A percentile compares a stretch with the other conserved stretches of the same genome.
Evolutionary conservation across 495 filamentous ascomycete genomes (phyloP).

Genomic region (Penicillium arizonense): DNA sequence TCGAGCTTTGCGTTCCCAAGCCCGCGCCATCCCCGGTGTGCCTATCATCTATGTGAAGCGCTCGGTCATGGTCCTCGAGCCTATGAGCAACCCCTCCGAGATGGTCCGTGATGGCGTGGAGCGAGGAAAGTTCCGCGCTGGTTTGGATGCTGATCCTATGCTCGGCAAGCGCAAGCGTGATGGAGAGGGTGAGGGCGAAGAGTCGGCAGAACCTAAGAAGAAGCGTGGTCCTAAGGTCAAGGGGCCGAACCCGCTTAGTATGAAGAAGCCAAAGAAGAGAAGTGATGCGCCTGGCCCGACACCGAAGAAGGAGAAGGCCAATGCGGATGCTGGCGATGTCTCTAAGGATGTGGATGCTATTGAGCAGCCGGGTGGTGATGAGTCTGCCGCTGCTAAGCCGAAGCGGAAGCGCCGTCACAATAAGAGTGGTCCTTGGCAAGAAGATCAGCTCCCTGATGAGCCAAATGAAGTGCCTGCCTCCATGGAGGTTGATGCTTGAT

Average conservation of each 20-base stretch:
- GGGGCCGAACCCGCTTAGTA: slow-evolving; percentile 82
- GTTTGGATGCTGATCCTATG: slow-evolving; percentile 52
- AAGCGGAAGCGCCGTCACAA: slow-evolving; percentile 52
- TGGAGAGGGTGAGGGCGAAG: slow-evolving; percentile 21
- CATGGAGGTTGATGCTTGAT: slow-evolving; percentile 26
- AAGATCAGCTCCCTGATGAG: slow-evolving; percentile 16
- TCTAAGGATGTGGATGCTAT: slow-evolving; percentile 5
- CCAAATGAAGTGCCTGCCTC: slow-evolving; percentile 8
- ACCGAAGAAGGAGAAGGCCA: slow-evolving; percentile 17
- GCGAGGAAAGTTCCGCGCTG: slow-evolving; percentile 70
- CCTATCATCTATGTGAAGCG: slow-evolving; percentile 81
- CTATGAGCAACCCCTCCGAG: slow-evolving; percentile 67
- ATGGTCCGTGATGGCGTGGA: slow-evolving; percentile 66
- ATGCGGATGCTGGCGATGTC: slow-evolving; percentile 2
- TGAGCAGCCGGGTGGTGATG: slow-evolving; percentile 22
- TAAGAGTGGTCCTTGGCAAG: slow-evolving; percentile 24
- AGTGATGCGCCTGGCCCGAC: slow-evolving; percentile 2
- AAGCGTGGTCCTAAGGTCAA: slow-evolving; percentile 71
- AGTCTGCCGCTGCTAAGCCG: slow-evolving; percentile 18
- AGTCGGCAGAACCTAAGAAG: slow-evolving; percentile 47
- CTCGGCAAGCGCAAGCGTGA: slow-evolving; percentile 45
- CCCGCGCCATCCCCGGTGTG: slow-evolving; percentile 61
- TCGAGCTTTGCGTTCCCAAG: slow-evolving; percentile 30
- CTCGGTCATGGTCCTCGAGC: slow-evolving; percentile 88
- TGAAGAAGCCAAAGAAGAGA: slow-evolving; percentile 77